Evolutionary conservation across 2,329 filamentous ascomycete species (phyloP), one percentile per base, ranked within the genome.

Genomic region (Dactylellina drechsleri): DNA sequence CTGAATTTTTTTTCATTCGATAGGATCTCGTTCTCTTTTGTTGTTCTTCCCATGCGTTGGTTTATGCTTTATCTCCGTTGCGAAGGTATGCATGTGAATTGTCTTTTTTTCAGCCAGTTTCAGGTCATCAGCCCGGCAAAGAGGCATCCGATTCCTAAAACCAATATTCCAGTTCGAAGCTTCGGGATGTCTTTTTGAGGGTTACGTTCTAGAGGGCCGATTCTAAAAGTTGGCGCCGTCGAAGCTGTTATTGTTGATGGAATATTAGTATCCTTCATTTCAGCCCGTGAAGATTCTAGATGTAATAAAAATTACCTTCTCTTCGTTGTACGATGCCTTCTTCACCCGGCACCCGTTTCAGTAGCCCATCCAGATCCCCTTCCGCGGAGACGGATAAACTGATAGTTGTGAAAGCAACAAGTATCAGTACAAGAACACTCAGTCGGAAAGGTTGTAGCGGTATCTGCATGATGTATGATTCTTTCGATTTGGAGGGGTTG

Each of bases 111-210:
- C 23, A 23, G 23, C 23, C 16, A 12, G 13, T 49, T 60, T 68
- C 64, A 75, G 41, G 71, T 75, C 71, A 75, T 75, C 5, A 75
- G 59, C 20, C 71, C 71, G 18, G 71, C 71, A 57, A 75, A 67
- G 40, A 75, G 64, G n/a, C 65, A 62, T 23, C 71, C 66, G 40
- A 75, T 54, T 4, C 65, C 71, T 10, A 75, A 36, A 47, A 75
- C 71, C 12, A 75, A 43, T 4, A 75, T 28, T 50, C 71, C 71
- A 0, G 71, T 75, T 47, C 71, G 65, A 18, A 75, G 45, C 18
- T 75, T 75, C n/a, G 71, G 71, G 31, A 75, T 75, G 40, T 75
- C 71, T 18, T 75, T 75, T 36, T 68, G 58, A 1, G 71, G 71
- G 49, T 75, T 75, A 0, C 53, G 49, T n/a, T 64, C 64, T 15